phyloP scores from a whole-genome alignment of 768 basidiomycete species.

The Boletus rubroflammeus region DNA sequence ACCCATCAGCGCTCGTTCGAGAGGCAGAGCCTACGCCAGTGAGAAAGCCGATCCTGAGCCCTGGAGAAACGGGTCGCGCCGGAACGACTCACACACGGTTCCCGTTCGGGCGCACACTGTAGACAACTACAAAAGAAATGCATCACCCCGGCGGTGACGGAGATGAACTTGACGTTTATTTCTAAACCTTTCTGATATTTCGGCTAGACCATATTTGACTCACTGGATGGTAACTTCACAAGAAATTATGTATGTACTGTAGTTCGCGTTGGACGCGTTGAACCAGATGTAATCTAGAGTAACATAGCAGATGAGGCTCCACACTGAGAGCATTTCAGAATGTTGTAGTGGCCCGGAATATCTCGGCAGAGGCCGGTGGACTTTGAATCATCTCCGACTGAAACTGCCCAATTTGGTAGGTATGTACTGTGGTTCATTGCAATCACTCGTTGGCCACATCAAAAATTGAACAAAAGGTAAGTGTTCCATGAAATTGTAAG shows the following conservation, averaged over 20 bases:
- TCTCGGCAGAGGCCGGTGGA: too few relatives aligned
- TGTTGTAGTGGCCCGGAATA: too few relatives aligned
- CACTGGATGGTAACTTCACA: slow-evolving; percentile 4
- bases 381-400: background rate
- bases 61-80: slow-evolving; percentile 19
- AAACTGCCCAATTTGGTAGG: background rate
- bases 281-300: slow-evolving; percentile 14
- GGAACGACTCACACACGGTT: slow-evolving; percentile 17
- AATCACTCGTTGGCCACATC: too few relatives aligned
- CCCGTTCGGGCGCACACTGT: slow-evolving; percentile 28
- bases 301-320: background rate
- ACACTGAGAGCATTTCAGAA: too few relatives aligned
- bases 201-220: slow-evolving; percentile 12
- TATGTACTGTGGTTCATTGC: too few relatives aligned
- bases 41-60: slow-evolving; percentile 29
- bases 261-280: slow-evolving; percentile 6
- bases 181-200: slow-evolving; percentile 2
- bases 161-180: slow-evolving; percentile 7
- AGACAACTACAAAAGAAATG: slow-evolving; percentile 39
- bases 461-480: too few relatives aligned
- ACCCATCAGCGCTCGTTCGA: slow-evolving; percentile 38
- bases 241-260: slow-evolving; percentile 17
- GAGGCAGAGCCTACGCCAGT: slow-evolving; percentile 28
- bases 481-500: background rate
- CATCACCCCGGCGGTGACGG: slow-evolving; percentile 44